Base-by-base conservation (phyloP, 495 filamentous ascomycete genomes). In the Zalerion maritima region DNA sequence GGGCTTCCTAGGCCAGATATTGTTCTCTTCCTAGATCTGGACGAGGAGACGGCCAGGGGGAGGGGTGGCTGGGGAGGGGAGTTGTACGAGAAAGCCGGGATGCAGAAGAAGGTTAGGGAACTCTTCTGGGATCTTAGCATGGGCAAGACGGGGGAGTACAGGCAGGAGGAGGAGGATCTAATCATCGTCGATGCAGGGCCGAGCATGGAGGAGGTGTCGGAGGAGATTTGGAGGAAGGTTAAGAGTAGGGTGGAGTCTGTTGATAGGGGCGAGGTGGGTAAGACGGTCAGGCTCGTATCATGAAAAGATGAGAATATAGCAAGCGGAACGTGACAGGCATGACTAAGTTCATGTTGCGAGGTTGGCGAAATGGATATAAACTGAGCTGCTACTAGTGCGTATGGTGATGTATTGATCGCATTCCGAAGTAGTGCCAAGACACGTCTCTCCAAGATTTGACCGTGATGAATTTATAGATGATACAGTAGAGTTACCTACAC, bases 1-100 rank as follows among this genome's bases (percentile, higher is more conserved):
- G 89, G 89, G 4, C 60, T 97, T 6, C 89, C 91, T 3, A 67
- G 75, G 7, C 87, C 91, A 1, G 89, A 97, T 54, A 43, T 83
- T 6, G 85, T 86, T 14, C 38, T 97, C 2, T 97, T 94, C 46
- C 63, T 97, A 13, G 76, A 83, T 35, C 64, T 96, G 26, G 71
- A 75, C 6, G 62, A 78, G 19, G 71, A 72, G 23, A 72, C 75
- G 30, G 82, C 83, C 16, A 73, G 68, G 1, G 60, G 66, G 39
- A 62, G 89, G 11, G 84, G 83, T 14, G 89, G 83, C 0, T 96
- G 75, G 56, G 89, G 89, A 1, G 65, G 62, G 6, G 89, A 97
- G 57, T 67, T 80, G 29, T 96, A 97, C 45, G 89, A 97, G 54
- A 81, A 71, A 45, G 67, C 63, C 30, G 65, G 78, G 41, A 81